Percentiles rank a stretch among this genome's conserved stretches.
phyloP scores from a whole-genome alignment of 176 grass and related monocot genomes.

The Otatea glauca region DNA sequence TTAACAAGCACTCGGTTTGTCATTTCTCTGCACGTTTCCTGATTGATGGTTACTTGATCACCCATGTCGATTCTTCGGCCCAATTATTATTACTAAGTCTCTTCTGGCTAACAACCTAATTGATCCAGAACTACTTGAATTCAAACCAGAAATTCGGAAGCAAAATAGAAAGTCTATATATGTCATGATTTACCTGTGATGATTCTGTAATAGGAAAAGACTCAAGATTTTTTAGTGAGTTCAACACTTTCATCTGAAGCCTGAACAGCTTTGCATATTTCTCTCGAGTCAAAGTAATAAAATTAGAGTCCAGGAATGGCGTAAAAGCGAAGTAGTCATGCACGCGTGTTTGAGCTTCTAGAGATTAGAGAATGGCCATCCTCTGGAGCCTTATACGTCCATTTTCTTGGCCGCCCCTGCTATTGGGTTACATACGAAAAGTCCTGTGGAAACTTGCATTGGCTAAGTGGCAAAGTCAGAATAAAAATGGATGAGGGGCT shows the following conservation, averaged over 20 bases:
- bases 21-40: background rate
- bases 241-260: background rate
- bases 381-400: background rate
- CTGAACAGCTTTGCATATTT: background rate
- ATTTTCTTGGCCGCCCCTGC: background rate
- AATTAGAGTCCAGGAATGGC: background rate
- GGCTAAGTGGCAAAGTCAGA: no score
- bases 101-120: background rate
- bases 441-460: conserved; percentile 13
- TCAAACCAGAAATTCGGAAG: background rate
- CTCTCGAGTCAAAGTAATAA: background rate
- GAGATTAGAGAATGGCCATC: background rate
- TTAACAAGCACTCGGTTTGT: background rate
- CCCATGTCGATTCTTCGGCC: background rate
- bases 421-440: background rate
- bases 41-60: background rate
- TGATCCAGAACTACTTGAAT: background rate
- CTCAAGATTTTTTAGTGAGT: background rate
- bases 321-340: background rate
- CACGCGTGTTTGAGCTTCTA: conserved; percentile 11
- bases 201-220: conserved; percentile 7
- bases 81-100: background rate
- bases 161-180: background rate
- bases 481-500: no score
- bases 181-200: background rate